Evolutionary conservation across 208 protist genomes (phyloP).

Genomic region (Leishmania arabica): DNA sequence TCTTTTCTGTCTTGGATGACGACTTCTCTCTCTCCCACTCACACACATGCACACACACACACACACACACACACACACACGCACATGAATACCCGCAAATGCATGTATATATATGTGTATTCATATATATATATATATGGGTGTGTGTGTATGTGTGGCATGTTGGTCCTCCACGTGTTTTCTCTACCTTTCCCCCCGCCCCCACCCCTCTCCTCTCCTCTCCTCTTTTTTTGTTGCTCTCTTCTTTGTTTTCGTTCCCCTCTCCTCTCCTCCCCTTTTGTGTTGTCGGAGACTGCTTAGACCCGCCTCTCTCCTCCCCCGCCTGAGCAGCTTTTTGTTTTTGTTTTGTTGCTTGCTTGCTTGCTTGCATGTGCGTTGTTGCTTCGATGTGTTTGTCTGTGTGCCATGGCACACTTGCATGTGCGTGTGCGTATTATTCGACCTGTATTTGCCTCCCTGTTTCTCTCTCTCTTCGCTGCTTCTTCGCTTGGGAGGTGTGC

Average conservation of each 20-base stretch:
- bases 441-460: neutral
- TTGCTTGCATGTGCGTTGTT: neutral
- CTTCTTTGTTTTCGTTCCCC: too few species aligned
- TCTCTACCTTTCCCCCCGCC: neutral
- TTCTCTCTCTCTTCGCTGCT: neutral
- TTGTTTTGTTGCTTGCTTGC: neutral
- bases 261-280: too few species aligned
- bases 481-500: neutral
- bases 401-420: neutral
- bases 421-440: neutral
- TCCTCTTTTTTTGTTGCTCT: too few species aligned
- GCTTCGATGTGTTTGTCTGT: neutral
- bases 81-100: neutral
- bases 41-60: neutral
- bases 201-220: too few species aligned
- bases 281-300: neutral
- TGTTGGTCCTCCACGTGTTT: neutral
- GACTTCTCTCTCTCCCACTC: neutral
- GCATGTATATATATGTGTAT: neutral
- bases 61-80: neutral
- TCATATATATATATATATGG: neutral
- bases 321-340: neutral
- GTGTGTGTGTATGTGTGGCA: neutral
- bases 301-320: neutral
- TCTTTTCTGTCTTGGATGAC: conserved; percentile 9